Conservation (phyloP, 2,329 filamentous ascomycete species). For the Coniochaeta ligniaria region DNA sequence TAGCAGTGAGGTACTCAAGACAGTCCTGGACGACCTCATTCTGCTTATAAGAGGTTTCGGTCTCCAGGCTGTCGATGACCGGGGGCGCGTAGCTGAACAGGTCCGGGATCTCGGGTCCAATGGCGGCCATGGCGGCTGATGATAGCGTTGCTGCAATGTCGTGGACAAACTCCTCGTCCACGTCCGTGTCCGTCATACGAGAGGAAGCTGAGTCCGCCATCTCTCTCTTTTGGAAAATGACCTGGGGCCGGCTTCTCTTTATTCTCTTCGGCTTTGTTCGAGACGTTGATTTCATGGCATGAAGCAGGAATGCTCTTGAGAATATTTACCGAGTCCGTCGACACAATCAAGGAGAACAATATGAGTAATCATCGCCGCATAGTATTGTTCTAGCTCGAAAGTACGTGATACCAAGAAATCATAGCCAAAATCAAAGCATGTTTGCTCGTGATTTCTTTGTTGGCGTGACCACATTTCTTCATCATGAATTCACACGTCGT, state of each 20-base stretch:
- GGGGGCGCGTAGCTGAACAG: constrained; percentile 52
- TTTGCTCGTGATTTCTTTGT: background rate
- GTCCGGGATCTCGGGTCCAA: constrained; percentile 33
- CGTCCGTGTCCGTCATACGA: constrained; percentile 3
- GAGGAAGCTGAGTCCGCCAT: constrained; percentile 4
- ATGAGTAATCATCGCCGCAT: background rate
- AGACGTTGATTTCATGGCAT: constrained; percentile 1
- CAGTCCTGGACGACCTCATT: constrained; percentile 62
- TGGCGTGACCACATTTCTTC: background rate
- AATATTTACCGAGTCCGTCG: background rate
- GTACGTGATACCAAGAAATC: background rate
- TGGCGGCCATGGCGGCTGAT: constrained; percentile 13
- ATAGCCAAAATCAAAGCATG: background rate
- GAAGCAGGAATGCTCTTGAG: background rate
- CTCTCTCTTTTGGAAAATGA: constrained; percentile 2
- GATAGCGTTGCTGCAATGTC: background rate
- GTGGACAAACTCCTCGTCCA: constrained; percentile 17
- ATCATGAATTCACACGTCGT: background rate
- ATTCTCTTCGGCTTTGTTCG: background rate
- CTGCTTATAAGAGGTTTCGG: constrained; percentile 62
- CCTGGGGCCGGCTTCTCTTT: background rate
- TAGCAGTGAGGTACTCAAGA: constrained; percentile 58
- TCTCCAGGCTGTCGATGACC: constrained; percentile 59
- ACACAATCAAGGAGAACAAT: background rate
- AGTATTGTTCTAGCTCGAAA: constrained; percentile 1